phyloP scores from a whole-genome alignment of 257 asterid genomes.

The Voacanga thouarsii region DNA sequence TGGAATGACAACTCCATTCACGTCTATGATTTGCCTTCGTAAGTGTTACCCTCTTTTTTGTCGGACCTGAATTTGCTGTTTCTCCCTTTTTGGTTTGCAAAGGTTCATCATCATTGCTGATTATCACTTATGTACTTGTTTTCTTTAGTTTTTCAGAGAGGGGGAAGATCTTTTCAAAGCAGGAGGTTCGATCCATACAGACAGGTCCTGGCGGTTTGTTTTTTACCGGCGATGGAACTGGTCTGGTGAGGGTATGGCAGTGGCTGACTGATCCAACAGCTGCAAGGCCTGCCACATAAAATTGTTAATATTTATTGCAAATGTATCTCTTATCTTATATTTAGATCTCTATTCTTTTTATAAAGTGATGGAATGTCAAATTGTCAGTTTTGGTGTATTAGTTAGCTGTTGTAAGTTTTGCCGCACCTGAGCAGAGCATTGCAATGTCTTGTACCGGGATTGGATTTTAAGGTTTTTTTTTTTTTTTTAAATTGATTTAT shows the following conservation, averaged over 20 bases:
- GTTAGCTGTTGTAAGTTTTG: not conserved
- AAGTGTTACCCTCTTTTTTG: slow-evolving; percentile 28
- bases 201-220: slow-evolving; percentile 83
- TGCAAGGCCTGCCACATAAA: slow-evolving; percentile 7
- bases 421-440: slow-evolving; percentile 7
- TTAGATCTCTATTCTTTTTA: slow-evolving; percentile 1
- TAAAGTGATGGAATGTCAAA: slow-evolving; percentile 5
- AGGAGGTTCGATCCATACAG: slow-evolving; percentile 79
- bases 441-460: slow-evolving; percentile 3
- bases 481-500: not conserved
- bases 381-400: slow-evolving; percentile 25
- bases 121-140: not conserved
- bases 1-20: slow-evolving; percentile 71
- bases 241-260: slow-evolving; percentile 84
- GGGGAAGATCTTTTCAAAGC: slow-evolving; percentile 75
- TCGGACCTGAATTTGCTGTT: slow-evolving; percentile 9
- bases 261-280: slow-evolving; percentile 60
- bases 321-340: not conserved
- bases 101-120: not conserved
- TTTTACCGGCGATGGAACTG: slow-evolving; percentile 93
- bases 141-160: slow-evolving; percentile 66
- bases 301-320: not conserved
- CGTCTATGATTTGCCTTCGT: slow-evolving; percentile 95
- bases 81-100: slow-evolving; percentile 12
- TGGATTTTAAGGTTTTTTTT: not conserved